Conservation (phyloP, 257 asterid species). For the Lithospermum erythrorhizon region DNA sequence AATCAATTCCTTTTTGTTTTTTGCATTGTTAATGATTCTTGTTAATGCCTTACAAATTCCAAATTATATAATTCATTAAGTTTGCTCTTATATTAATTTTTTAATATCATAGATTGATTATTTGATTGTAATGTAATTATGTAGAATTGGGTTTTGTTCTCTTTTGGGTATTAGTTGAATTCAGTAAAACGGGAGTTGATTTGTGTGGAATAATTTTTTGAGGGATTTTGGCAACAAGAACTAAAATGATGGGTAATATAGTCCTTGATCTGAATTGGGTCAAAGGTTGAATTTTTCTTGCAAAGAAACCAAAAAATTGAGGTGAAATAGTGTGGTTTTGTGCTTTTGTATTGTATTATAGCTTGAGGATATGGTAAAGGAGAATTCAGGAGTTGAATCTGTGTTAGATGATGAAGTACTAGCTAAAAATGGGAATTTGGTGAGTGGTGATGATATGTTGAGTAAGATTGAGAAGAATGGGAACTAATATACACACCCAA, state of each 20-base stretch:
- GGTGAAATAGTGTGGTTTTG: neutral
- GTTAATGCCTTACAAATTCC: too few relatives aligned
- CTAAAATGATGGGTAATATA: slow-evolving; percentile 51
- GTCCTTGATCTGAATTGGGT: slow-evolving; percentile 44
- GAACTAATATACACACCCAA: too few relatives aligned
- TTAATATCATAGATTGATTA: too few relatives aligned
- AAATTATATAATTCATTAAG: too few relatives aligned
- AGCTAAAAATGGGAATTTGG: slow-evolving; percentile 12
- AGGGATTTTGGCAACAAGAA: slow-evolving; percentile 28
- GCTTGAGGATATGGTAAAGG: slow-evolving; percentile 36
- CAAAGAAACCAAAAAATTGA: neutral
- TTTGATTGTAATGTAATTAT: too few relatives aligned
- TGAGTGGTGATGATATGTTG: neutral
- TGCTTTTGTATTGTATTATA: neutral
- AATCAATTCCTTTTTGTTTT: too few relatives aligned
- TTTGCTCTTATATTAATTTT: too few relatives aligned
- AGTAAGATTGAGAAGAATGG: neutral
- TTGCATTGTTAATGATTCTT: too few relatives aligned
- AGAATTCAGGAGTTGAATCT: slow-evolving; percentile 24
- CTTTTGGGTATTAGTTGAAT: too few relatives aligned
- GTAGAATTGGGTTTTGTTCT: too few relatives aligned
- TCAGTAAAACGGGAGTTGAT: too few relatives aligned
- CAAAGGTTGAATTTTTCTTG: too few relatives aligned
- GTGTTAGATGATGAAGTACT: slow-evolving; percentile 32
- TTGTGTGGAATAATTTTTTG: slow-evolving; percentile 1